Conservation (phyloP, 176 grass and related monocot species). For the Aegilops speltoides region DNA sequence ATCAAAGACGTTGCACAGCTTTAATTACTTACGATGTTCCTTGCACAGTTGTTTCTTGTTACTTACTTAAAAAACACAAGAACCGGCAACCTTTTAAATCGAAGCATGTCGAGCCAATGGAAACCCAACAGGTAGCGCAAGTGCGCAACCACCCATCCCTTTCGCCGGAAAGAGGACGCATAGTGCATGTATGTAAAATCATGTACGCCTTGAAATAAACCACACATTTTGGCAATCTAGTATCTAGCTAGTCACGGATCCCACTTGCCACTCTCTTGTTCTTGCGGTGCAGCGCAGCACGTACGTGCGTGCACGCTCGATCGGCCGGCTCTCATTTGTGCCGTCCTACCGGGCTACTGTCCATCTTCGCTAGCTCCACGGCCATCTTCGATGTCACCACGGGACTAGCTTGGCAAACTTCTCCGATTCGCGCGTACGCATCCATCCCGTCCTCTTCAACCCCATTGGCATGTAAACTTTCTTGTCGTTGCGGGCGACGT, state of each 20-base stretch:
- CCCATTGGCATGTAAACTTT: not conserved
- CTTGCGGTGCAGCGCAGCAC: constrained; percentile 2
- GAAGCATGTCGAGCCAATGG: constrained; percentile 28
- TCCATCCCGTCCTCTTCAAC: not conserved
- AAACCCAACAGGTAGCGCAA: not conserved
- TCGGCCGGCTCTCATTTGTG: not conserved
- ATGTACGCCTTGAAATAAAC: constrained; percentile 20
- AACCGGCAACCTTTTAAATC: not conserved
- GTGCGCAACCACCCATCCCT: not conserved
- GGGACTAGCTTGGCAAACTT: constrained; percentile 13
- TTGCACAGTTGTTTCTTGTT: not conserved
- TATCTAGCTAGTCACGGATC: not conserved
- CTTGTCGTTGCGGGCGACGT: not conserved
- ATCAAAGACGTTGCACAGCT: not conserved
- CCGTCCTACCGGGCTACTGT: not conserved
- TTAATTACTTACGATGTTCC: not conserved
- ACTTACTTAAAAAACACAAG: not conserved
- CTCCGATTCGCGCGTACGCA: not conserved
- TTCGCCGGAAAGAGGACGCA: not conserved
- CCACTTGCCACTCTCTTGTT: constrained; percentile 10
- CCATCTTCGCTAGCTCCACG: not conserved
- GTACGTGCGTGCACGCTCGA: not conserved
- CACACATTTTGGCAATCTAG: constrained; percentile 19
- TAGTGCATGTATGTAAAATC: constrained; percentile 6
- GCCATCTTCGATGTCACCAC: not conserved